Evolutionary conservation across 169 alveolate genomes (phyloP), one percentile per base, ranked within the genome.

Genomic region (Eimeria falciformis): DNA sequence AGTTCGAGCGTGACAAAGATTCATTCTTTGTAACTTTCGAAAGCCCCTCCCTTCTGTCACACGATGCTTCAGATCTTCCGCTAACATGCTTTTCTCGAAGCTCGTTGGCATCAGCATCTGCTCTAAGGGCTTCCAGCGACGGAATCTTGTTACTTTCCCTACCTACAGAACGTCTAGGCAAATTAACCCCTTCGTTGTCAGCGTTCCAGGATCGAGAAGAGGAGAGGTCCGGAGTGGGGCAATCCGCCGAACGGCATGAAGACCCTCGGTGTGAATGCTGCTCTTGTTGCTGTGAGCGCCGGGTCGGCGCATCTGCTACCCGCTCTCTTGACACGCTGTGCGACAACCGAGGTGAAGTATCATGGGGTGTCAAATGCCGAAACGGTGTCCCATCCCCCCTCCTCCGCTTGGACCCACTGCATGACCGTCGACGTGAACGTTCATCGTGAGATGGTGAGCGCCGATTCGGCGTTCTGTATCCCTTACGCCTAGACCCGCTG

Each of bases 181-280:
- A 53, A 37, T 21, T 37, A 12, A 56, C 29, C 56, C 62, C 90
- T 55, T 23, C 56, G 77, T 56, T 55, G 73, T 56, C 90, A 33
- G 71, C 50, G 5, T 56, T 56, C 47, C 43, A 29, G 5, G 90
- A 46, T 29, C 56, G 73, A 25, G 90, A 81, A 40, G 90, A 81
- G 45, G 56, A 71, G 25, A 81, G 90, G 56, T 81, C 90, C 17
- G 90, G 90, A 65, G 90, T 81, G 23, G 90, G 90, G 27, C 90
- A 56, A 56, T 81, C 90, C 18, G 90, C 90, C 21, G 90, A 81
- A n/a, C 77, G 90, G 43, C 77, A 81, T 5, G 46, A 43, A 4
- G 90, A 55, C 37, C 58, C 33, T 7, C 77, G 25, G 33, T 55
- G 73, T 5, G 90, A 81, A 56, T 25, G 90, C 56, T n/a, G 43